Base-by-base conservation (phyloP, 2,329 filamentous ascomycete species). In the Colletotrichum musicola region DNA sequence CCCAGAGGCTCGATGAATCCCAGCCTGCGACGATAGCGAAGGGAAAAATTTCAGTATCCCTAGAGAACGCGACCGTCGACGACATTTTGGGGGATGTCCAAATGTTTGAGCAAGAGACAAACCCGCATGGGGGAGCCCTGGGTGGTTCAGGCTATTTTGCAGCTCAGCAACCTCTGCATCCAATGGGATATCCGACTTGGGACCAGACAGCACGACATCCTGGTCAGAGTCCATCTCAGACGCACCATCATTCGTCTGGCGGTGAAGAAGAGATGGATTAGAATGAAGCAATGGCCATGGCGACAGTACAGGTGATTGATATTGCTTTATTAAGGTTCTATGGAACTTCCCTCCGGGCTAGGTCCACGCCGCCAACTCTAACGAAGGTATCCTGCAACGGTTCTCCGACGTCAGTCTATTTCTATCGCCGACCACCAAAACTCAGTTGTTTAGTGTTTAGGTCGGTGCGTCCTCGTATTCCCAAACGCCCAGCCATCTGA, bases 1-100 rank as follows among this genome's bases (percentile, higher is more conserved):
- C 68, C 64, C 61, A 70, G 62, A 50, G 64, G n/a, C 71, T 72
- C 25, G 72, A 72, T 10, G 55, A 67, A 18, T 69, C 68, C 59
- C 54, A 59, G 57, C 16, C 6, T 0, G 40, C 18, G 42, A 35
- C 6, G 6, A 20, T 12, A 5, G 44, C 54, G 16, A 55, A 65
- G 44, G 25, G 57, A 6, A 53, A 51, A 3, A 6, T 42, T 7
- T 27, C 62, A n/a, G 22, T 67, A 0, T 42, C 47, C 0, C 51
- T 66, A 3, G 57, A 69, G n/a, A 62, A 67, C 7, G 62, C 67
- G 30, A 67, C 63, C 12, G 53, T 69, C 9, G 63, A 67, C 16
- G 68, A 64, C 38, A 69, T 69, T 27, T 20, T 71, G 16, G 68
- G 65, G 6, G 68, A 71, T n/a, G 57, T 71, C 2, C 64, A 60